Evolutionary conservation across 2,329 filamentous ascomycete species (phyloP), one percentile per base, ranked within the genome.

Genomic region (Aureobasidium melanogenum): DNA sequence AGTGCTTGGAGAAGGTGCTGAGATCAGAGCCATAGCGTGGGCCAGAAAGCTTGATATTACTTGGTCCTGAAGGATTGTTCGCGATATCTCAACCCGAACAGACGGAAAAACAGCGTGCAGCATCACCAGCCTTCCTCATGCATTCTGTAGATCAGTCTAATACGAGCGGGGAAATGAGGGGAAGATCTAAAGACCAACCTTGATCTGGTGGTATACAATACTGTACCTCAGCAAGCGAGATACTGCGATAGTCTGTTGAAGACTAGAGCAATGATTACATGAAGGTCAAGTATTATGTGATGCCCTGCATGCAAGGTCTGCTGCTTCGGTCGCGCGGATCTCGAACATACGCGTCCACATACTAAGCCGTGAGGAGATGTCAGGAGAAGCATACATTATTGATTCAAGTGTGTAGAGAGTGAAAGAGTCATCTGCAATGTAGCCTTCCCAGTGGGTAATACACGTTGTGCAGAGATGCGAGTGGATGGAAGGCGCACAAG

Each of bases 131-230:
- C 43, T 28, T 46, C 43, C n/a, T 34, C 32, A 38, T 52, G 34
- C 50, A 41, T 30, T 6, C 50, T 54, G 50, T 54, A 54, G 50
- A 54, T 54, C 50, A 41, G 10, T 41, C 36, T 39, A 14, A 32
- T 3, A 24, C n/a, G 50, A 54, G 50, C 50, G 50, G 50, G 50
- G 50, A 54, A 54, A 26, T 30, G 50, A 54, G 50, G 50, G 50
- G 50, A 34, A 39, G 41, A 28, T 19, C 5, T 24, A 15, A 19
- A 19, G 26, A 28, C n/a, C 22, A 47, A 47, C 44, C 24, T 47
- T 47, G 24, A 28, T 8, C 14, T 7, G 8, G 4, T 9, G 24
- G 22, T 28, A 47, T 30, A 26, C n/a, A n/a, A 47, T 30, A 30
- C 24, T n/a, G 26, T 47, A 47, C 44, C 46, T 32, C 12, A 36